phyloP scores from a whole-genome alignment of 768 basidiomycete genomes.

The Phylloporus rhodoxanthus region DNA sequence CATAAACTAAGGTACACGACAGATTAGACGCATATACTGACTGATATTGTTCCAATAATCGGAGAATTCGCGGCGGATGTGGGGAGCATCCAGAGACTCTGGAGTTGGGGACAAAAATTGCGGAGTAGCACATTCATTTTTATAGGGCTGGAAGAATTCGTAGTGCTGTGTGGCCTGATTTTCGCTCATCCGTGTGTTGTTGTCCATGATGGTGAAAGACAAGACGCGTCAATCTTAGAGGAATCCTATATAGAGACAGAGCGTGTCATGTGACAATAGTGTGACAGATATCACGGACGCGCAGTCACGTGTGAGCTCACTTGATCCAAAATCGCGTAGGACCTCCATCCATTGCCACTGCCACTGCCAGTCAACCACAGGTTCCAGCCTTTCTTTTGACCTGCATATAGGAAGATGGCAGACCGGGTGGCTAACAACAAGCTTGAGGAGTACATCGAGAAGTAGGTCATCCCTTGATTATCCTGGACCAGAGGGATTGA shows the following conservation, averaged over 20 bases:
- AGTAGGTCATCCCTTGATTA: constrained; percentile 38
- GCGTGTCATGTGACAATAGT: constrained; percentile 10
- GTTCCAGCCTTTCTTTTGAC: constrained; percentile 1
- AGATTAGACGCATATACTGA: constrained; percentile 25
- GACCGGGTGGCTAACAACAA: constrained; percentile 41
- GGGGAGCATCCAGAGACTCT: constrained; percentile 5
- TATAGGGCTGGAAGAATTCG: neutral
- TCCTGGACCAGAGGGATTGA: constrained; percentile 15
- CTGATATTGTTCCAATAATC: constrained; percentile 10
- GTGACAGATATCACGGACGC: constrained; percentile 17
- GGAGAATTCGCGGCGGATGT: constrained; percentile 2
- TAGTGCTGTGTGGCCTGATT: neutral
- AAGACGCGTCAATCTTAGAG: constrained; percentile 7
- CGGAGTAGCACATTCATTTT: neutral
- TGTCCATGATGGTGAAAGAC: constrained; percentile 13
- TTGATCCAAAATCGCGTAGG: constrained; percentile 9
- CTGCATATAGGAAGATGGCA: constrained; percentile 19
- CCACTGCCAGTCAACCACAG: neutral
- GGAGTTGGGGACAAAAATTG: constrained; percentile 5
- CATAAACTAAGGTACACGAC: constrained; percentile 9
- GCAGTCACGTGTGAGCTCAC: constrained; percentile 21
- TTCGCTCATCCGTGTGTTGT: neutral
- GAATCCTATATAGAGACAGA: too few species aligned
- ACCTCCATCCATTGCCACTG: too few species aligned
- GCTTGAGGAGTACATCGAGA: constrained; percentile 75